Evolutionary conservation across 129 eudicot genomes (phyloP), one percentile per base, ranked within the genome.

Genomic region (Calendula officinalis): DNA sequence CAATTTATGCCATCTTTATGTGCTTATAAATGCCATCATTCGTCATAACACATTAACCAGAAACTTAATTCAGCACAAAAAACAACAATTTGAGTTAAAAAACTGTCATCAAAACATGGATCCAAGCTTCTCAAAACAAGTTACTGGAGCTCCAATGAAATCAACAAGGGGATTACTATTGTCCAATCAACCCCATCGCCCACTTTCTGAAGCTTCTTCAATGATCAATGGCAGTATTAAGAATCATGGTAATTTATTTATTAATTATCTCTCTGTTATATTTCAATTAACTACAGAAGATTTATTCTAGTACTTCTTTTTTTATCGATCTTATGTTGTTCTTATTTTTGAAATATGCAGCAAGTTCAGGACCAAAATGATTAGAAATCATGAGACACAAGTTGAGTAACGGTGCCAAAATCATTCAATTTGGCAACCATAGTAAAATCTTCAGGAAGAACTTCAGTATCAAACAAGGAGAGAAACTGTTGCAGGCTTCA

Each of bases 361-460:
- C 49, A 62, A 72, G 78, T 40, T 41, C 63, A 53, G 72, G 78
- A 34, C 75, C 82, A 42, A 75, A 55, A 66, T 49, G 75, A 54
- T 50, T 64, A 17, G 71, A 70, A 66, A 75, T 56, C 12, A 27
- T 79, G 74, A 83, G 53, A 66, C 60, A 73, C 8, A 82, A 71
- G 55, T 60, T 82, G 74, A 68, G 70, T 11, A 37, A 65, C 36
- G 77, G 84, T 7, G 79, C 79, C 5, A 78, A 54, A 34, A 73
- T 81, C 8, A 46, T 80, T 37, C 72, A 51, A 51, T n/a, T 62
- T 30, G 73, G 80, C 5, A 68, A 44, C 33, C 64, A 56, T 38
- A 8, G 59, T 44, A 66, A 69, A 60, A 61, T 41, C 33, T 80
- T 75, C 42, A 61, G 76, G 44, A 59, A 60, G 55, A 66, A 49